These are phyloP conservation scores for Elaeagnus macrophylla DNA, from an alignment of 306 rosid genomes.

Conservation along the genomic window DNA sequence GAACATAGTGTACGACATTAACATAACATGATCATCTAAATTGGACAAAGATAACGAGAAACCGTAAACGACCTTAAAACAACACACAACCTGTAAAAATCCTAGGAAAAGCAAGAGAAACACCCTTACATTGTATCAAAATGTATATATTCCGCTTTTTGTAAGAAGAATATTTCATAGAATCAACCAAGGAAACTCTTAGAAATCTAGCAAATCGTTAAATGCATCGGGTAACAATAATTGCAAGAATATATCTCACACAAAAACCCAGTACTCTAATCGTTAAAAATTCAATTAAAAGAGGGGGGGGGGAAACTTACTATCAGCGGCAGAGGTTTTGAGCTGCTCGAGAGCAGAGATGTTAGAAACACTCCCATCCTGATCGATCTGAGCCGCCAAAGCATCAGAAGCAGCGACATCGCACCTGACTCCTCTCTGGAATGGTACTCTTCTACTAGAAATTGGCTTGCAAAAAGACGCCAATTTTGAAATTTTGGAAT, in stretches of 20 bases:
- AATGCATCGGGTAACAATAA: no score
- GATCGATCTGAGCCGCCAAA: slow-evolving; percentile 21
- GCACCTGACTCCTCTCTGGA: slow-evolving; percentile 62
- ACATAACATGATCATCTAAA: no score
- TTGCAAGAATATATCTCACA: not conserved
- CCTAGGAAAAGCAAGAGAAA: no score
- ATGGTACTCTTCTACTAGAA: slow-evolving; percentile 17
- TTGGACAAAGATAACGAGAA: no score
- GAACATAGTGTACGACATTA: no score
- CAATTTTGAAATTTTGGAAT: slow-evolving; percentile 17
- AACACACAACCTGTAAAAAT: no score
- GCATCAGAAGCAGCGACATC: slow-evolving; percentile 46
- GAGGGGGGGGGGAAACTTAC: slow-evolving; percentile 30
- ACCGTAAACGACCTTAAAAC: no score
- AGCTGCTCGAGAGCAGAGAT: slow-evolving; percentile 86
- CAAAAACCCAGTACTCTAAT: not conserved
- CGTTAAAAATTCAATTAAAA: slow-evolving; percentile 7
- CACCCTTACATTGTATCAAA: no score
- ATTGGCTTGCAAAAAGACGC: slow-evolving; percentile 26
- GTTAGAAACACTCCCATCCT: slow-evolving; percentile 11
- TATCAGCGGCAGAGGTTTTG: slow-evolving; percentile 78
- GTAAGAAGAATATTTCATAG: no score
- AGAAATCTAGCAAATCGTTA: no score
- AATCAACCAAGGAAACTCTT: no score
- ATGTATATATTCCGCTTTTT: no score